Evolutionary conservation across 225 moss, liverwort and hornwort species (phyloP), one percentile per base, ranked within the genome.

Genomic region (Asterella californica): DNA sequence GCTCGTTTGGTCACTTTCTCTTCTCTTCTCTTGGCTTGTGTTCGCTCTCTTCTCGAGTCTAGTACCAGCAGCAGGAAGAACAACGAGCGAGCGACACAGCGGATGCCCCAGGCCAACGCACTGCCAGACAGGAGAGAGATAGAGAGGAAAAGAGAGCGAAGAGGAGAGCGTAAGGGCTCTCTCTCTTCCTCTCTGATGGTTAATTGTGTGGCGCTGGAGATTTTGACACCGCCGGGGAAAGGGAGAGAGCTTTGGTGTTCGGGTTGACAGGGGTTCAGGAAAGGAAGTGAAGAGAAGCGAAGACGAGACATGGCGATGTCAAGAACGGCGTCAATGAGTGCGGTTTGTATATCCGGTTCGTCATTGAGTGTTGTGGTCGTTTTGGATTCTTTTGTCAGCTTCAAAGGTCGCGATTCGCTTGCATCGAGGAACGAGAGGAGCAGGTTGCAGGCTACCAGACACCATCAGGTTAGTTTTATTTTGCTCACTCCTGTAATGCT

Each of bases 311-410:
- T 70, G 70, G 70, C 70, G 37, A 45, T 70, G 45, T 10, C 45
- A 70, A 42, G 25, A 45, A 45, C 22, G 24, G 22, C 70, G 0
- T 70, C 25, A 22, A 24, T 45, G 9, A 24, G 10, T 46, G 70
- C 70, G 70, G 18, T 45, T 45, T 70, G 70, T 70, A 25, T 37
- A 46, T 46, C 70, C 42, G 70, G 70, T 70, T 70, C 70, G 37
- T 45, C 45, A 46, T 70, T 9, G 24, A 22, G 70, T 24, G 42
- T 22, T 25, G 45, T 45, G 7, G 70, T 70, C 11, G 42, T 70
- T 9, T 42, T 70, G 45, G 46, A 45, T 70, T 70, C 70, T 6
- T 70, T 45, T 4, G 45, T 70, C 22, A 70, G 70, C 70, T 70
- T 45, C 25, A 45, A 24, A 45, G 70, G 21, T 46, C 70, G 70